Evolutionary conservation across 1,284 basidiomycete species (phyloP).

Genomic region (Rhodotorula mucilaginosa): DNA sequence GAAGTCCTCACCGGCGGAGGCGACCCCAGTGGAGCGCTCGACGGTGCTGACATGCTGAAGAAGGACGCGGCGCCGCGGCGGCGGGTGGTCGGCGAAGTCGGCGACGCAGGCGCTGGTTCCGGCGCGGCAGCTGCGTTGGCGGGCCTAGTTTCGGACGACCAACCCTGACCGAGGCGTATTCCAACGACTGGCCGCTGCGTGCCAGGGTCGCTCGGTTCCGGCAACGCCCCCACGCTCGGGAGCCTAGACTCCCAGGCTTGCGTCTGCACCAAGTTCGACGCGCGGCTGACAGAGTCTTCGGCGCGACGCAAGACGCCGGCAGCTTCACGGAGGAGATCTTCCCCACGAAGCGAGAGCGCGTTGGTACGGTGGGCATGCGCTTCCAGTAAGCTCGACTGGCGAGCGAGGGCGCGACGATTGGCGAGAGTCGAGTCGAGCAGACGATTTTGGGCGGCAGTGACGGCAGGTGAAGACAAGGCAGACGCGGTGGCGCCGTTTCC

Average conservation of each 20-base stretch:
- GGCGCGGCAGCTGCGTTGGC: not conserved
- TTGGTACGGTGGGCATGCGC: not conserved
- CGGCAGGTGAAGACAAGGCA: too few relatives aligned
- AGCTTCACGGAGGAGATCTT: slow-evolving; percentile 13
- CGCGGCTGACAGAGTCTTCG: slow-evolving; percentile 9
- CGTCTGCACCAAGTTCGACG: not conserved
- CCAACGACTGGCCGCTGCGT: slow-evolving; percentile 11
- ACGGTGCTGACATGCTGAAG: not conserved
- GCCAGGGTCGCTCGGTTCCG: not conserved
- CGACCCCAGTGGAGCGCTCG: not conserved
- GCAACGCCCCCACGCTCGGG: not conserved
- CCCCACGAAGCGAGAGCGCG: not conserved
- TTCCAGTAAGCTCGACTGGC: not conserved
- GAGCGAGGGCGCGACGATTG: not conserved
- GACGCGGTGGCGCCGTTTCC: too few relatives aligned
- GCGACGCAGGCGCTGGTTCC: not conserved
- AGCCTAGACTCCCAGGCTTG: not conserved
- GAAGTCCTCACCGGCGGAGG: not conserved
- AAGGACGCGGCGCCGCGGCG: not conserved
- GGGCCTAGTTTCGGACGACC: not conserved
- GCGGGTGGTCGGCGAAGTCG: not conserved
- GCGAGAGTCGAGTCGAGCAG: not conserved
- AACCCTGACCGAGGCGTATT: slow-evolving; percentile 28
- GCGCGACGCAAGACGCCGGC: slow-evolving; percentile 5
- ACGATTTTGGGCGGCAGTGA: not conserved